Base-by-base conservation (phyloP, 2,329 filamentous ascomycete species). In the Davidsoniella eucalypti region DNA sequence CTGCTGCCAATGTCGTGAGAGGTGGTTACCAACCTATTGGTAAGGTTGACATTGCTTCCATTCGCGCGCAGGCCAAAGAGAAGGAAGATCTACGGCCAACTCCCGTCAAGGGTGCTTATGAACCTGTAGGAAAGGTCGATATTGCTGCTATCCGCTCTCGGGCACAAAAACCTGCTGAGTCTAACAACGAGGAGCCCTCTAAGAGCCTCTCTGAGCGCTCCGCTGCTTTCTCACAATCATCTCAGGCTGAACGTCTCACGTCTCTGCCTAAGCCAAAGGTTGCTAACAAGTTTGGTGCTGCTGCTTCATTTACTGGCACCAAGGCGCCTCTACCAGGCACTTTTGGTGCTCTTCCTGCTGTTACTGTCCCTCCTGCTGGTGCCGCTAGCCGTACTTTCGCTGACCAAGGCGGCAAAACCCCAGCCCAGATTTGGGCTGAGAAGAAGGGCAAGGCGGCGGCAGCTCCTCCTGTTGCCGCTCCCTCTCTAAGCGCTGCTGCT, bases 341-440 rank as follows among this genome's bases (percentile, higher is more conserved):
- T 0, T 76, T 79, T 36, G 79, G 79, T 18, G 75, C 74, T 37
- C 67, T 77, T 10, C 80, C 81, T 54, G 65, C 77, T n/a, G 64
- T 72, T 7, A 69, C 78, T 25, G 61, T 67, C 17, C 59, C 69
- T 17, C 79, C 83, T 5, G 73, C 94, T 23, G 87, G 87, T 23
- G 74, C 78, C 56, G 87, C 88, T 37, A 93, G 87, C 67, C 81
- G 87, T 60, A 94, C 87, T 0, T 98, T 96, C 69, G 92, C 92
- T 14, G 88, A 95, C 57, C 72, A 93, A 63, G 88, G 84, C 55
- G 92, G 92, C 55, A 98, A 96, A 71, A 96, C 92, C 4, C 92
- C 92, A 5, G 88, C 92, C 26, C 92, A 98, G 64, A 68, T 94
- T 36, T 98, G 92, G 92, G 90, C 90, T 0, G 92, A 98, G 70